Evolutionary conservation across 768 basidiomycete genomes (phyloP).

Genomic region (Amanita pallidorosea): DNA sequence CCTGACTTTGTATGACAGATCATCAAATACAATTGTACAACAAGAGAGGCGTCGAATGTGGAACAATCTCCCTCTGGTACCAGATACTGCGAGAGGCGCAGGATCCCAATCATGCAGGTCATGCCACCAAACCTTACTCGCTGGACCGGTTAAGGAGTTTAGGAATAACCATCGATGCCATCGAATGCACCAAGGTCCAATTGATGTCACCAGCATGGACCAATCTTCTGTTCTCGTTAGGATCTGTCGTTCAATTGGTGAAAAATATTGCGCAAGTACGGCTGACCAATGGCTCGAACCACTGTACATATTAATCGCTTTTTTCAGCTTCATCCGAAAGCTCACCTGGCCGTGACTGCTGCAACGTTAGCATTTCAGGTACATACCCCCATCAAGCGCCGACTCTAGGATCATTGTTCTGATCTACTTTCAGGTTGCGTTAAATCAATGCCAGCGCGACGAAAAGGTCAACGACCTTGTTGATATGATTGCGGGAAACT

Average conservation of each 20-base stretch:
- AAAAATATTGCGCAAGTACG: not conserved
- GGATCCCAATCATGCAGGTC: not conserved
- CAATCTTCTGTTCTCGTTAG: not conserved
- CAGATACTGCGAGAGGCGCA: not conserved
- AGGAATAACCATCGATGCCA: not conserved
- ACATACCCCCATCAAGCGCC: not conserved
- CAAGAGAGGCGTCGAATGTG: not conserved
- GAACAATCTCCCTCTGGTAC: not conserved
- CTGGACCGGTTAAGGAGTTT: not conserved
- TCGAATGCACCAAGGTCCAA: not conserved
- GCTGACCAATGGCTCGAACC: too few species aligned
- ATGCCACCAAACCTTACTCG: not conserved
- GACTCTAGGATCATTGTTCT: too few species aligned
- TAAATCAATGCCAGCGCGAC: conserved; percentile 1
- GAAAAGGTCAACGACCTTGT: not conserved
- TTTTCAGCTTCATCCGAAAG: not conserved
- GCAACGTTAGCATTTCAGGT: not conserved
- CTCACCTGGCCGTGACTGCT: not conserved
- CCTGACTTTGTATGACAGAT: not conserved
- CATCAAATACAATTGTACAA: not conserved
- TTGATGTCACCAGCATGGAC: not conserved
- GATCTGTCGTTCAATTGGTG: not conserved
- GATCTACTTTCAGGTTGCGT: not conserved
- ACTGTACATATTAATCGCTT: not conserved
- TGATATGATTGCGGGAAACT: conserved; percentile 2